Percentiles rank a stretch among this genome's conserved stretches.
Conservation (phyloP, 179 eudicot species). For the Camellia oleifera region DNA sequence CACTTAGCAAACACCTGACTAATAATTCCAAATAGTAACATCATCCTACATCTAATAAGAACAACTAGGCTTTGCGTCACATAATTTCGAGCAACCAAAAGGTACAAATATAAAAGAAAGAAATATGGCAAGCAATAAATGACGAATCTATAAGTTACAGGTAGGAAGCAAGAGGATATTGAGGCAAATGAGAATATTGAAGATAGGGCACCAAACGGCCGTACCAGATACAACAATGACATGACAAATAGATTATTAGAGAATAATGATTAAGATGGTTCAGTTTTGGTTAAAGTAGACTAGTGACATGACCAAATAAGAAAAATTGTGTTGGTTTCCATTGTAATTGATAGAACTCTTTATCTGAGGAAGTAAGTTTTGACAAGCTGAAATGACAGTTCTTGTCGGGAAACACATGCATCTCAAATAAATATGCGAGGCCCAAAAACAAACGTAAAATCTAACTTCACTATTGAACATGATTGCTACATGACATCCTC, state of each 20-base stretch:
- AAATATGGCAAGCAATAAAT: not conserved
- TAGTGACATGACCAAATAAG: not conserved
- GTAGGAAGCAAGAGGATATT: not conserved
- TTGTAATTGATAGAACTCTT: not conserved
- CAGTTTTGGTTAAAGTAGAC: not conserved
- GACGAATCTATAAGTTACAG: not conserved
- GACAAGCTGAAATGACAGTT: slow-evolving; percentile 1
- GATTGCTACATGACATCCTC: not conserved
- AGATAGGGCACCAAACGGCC: not conserved
- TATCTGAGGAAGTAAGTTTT: not conserved
- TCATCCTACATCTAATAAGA: not conserved
- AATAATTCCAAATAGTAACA: not conserved
- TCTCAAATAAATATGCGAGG: not conserved
- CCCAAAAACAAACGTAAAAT: not conserved
- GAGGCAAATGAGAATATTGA: not conserved
- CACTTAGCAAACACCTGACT: not conserved
- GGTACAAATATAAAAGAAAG: not conserved
- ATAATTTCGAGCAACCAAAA: not conserved
- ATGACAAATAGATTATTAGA: not conserved
- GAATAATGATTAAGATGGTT: not conserved
- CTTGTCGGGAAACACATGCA: not conserved
- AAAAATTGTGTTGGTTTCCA: not conserved
- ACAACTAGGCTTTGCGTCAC: too few relatives aligned
- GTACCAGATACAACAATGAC: not conserved
- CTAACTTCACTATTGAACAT: not conserved